Evolutionary conservation across 2,329 filamentous ascomycete genomes (phyloP).

Genomic region (Fusarium miscanthi): DNA sequence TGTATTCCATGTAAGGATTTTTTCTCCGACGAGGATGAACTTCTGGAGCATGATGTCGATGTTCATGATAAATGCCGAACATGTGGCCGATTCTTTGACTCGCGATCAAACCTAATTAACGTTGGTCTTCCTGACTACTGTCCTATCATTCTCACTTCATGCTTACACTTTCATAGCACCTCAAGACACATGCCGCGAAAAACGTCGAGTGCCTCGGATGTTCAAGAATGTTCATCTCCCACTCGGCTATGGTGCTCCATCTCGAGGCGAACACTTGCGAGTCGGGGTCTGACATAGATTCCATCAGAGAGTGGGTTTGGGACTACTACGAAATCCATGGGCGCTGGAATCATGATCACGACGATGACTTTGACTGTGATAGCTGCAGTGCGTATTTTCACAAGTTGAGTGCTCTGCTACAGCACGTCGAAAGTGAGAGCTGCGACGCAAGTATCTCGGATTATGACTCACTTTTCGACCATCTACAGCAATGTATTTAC

Average conservation of each 20-base stretch:
- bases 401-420: constrained; percentile 35
- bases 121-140: not conserved
- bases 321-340: constrained; percentile 28
- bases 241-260: constrained; percentile 44
- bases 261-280: constrained; percentile 38
- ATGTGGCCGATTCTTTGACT: constrained; percentile 13
- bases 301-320: constrained; percentile 14
- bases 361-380: constrained; percentile 29
- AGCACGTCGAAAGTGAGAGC: constrained; percentile 41
- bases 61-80: constrained; percentile 30
- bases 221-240: constrained; percentile 12
- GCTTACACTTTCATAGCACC: constrained; percentile 13
- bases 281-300: constrained; percentile 6
- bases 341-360: constrained; percentile 1
- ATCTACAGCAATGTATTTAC: not conserved
- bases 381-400: constrained; percentile 19
- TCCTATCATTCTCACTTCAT: not conserved
- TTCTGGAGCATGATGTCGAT: constrained; percentile 9
- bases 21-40: not conserved
- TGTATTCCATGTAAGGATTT: not conserved
- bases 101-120: constrained; percentile 22
- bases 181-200: constrained; percentile 18
- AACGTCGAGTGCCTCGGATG: constrained; percentile 34
- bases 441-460: constrained; percentile 12
- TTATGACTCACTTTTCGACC: rapidly evolving